Evolutionary conservation across 164 flowering plant genomes (phyloP), one percentile per base, ranked within the genome.

Genomic region (Magnolia changhungtana): DNA sequence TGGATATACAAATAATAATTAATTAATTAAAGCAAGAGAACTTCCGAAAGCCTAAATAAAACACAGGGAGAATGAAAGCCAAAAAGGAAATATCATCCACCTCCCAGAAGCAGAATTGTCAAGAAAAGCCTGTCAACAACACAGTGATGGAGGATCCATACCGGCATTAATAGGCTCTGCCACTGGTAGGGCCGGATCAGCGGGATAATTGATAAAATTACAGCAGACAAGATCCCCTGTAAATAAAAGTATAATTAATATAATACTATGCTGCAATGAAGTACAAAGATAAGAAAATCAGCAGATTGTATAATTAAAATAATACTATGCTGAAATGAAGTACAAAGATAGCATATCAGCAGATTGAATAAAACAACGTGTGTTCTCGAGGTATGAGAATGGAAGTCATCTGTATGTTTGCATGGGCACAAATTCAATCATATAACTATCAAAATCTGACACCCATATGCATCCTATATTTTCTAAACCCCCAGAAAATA

Each of bases 81-180:
- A 23, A 20, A 24, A 67, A 19, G n/a, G 2, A 27, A 18, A 52
- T 27, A 72, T 11, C 20, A 10, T 21, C 51, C n/a, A 55, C 23
- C 63, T 14, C 19, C 31, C 29, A 4, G 8, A 9, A 19, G 27
- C 63, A 71, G 69, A 49, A 63, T 63, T 19, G 19, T 14, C 16
- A 50, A 11, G 67, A 2, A 21, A 75, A 4, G 75, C 31, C 49
- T 72, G 50, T 4, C 19, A 18, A n/a, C 65, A 1, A n/a, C 8
- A 76, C 7, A 76, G 50, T n/a, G 37, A 71, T 63, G 69, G 67
- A 70, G 68, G 72, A 24, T 49, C 76, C 27, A 72, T 89, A 96
- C 99, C 68, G 99, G 99, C 98, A 96, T 94, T 76, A 96, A 79
- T 71, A 92, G 82, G 88, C 98, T 96, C 87, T 96, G 99, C 99